phyloP scores from a whole-genome alignment of 2,329 filamentous ascomycete genomes.

The Cercospora brassicicola region DNA sequence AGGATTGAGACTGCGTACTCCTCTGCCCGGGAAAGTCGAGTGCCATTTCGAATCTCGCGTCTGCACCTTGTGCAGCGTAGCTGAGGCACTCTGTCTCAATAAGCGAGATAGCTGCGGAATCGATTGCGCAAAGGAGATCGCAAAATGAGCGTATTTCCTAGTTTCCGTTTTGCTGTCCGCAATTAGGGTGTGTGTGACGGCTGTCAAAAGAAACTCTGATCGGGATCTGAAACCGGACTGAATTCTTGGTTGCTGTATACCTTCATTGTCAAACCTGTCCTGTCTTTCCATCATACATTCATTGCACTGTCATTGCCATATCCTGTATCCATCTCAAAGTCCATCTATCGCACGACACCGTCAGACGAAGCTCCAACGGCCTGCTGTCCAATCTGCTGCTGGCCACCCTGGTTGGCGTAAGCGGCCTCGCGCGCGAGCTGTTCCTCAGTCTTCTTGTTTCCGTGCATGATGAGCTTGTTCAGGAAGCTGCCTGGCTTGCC shows the following conservation, averaged over 20 bases:
- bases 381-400: conserved; percentile 12
- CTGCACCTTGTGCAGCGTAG: not conserved
- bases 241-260: conserved; percentile 5
- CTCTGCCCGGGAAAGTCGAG: not conserved
- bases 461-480: conserved; percentile 41
- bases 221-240: not conserved
- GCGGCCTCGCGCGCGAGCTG: conserved; percentile 33
- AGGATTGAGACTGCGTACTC: not conserved
- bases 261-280: not conserved
- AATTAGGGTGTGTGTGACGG: not conserved
- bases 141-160: not conserved
- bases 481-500: conserved; percentile 41
- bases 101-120: not conserved
- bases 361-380: not conserved
- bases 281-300: conserved; percentile 4
- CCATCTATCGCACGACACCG: conserved; percentile 8
- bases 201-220: conserved; percentile 2
- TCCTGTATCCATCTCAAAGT: not conserved
- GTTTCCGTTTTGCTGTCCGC: not conserved
- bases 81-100: not conserved
- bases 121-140: not conserved
- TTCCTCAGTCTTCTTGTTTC: conserved; percentile 45
- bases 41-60: not conserved
- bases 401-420: conserved; percentile 10
- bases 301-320: not conserved